phyloP scores from a whole-genome alignment of 805 yeast genomes.

The Monosporozyma solicola region DNA sequence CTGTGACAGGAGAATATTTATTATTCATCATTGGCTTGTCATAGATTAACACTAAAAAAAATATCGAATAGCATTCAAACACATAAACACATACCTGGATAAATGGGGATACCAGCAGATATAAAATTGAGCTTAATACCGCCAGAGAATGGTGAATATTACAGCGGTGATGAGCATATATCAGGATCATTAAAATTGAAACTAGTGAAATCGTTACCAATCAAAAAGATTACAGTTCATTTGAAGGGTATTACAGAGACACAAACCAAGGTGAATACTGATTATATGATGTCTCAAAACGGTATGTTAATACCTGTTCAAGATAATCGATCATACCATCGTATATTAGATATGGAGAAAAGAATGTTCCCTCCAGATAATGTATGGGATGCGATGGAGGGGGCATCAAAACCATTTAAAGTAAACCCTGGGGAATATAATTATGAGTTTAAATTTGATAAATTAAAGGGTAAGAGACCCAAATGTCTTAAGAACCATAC shows the following conservation, averaged over 20 bases:
- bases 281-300: constrained; percentile 15
- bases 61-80: not conserved
- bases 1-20: too few relatives aligned
- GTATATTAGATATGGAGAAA: constrained; percentile 12
- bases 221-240: constrained; percentile 44
- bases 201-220: constrained; percentile 19
- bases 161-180: constrained; percentile 21
- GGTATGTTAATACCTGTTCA: constrained; percentile 22
- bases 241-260: constrained; percentile 31
- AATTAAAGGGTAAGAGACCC: constrained; percentile 20
- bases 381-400: constrained; percentile 26
- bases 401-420: constrained; percentile 23
- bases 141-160: constrained; percentile 25
- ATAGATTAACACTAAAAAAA: too few relatives aligned
- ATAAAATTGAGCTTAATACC: constrained; percentile 14
- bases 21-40: too few relatives aligned
- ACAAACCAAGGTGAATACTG: constrained; percentile 18
- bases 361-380: constrained; percentile 28
- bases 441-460: constrained; percentile 20
- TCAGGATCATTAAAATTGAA: constrained; percentile 22
- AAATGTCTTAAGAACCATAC: constrained; percentile 20
- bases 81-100: not conserved
- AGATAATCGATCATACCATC: constrained; percentile 23
- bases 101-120: constrained; percentile 18
- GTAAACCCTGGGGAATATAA: constrained; percentile 22